Evolutionary conservation across 441 rosid genomes (phyloP).

Genomic region (Adansonia rubrostipa): DNA sequence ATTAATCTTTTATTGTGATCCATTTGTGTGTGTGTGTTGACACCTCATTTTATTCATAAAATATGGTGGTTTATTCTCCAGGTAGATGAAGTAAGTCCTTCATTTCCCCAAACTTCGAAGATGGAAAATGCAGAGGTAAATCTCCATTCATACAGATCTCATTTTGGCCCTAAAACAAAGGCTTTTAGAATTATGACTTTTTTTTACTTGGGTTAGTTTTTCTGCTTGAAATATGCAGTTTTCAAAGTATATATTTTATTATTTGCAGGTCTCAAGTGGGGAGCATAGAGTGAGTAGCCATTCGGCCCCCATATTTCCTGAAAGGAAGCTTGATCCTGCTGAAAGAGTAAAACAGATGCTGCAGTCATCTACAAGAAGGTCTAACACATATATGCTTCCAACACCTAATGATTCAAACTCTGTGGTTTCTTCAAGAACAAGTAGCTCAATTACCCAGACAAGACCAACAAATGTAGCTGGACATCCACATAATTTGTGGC

Average conservation of each 20-base stretch:
- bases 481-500: slow-evolving; percentile 56
- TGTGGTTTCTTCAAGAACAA: slow-evolving; percentile 48
- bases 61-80: slow-evolving; percentile 36
- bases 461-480: slow-evolving; percentile 51
- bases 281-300: slow-evolving; percentile 62
- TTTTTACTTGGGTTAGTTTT: background rate
- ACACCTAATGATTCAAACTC: slow-evolving; percentile 66
- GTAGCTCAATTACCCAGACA: slow-evolving; percentile 44
- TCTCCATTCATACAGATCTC: background rate
- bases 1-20: background rate
- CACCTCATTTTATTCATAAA: background rate
- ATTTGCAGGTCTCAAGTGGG: slow-evolving; percentile 38
- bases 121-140: slow-evolving; percentile 61
- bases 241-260: slow-evolving; percentile 11
- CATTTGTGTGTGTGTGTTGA: background rate
- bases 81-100: slow-evolving; percentile 67
- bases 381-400: slow-evolving; percentile 77
- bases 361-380: slow-evolving; percentile 47
- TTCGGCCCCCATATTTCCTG: slow-evolving; percentile 91
- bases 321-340: slow-evolving; percentile 63
- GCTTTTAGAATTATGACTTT: background rate
- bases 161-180: background rate
- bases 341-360: slow-evolving; percentile 65
- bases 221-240: background rate
- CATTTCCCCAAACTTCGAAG: slow-evolving; percentile 51